Conservation (phyloP, 2,329 filamentous ascomycete genomes). For the Capronia americana region DNA sequence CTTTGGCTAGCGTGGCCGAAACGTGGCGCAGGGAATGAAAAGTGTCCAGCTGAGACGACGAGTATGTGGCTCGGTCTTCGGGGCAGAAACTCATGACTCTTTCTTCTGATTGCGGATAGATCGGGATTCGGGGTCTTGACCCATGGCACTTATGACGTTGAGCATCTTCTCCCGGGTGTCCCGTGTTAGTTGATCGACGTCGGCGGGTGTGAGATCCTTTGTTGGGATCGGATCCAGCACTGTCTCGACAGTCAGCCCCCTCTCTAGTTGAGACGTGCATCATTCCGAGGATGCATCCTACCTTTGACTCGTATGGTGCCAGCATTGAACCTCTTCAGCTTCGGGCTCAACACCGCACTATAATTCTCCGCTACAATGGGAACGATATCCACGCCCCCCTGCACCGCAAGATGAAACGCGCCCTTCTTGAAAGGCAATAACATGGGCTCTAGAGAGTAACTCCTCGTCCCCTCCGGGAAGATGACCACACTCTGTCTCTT, state of each 20-base stretch:
- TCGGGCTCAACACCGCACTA: conserved; percentile 71
- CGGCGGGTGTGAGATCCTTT: conserved; percentile 71
- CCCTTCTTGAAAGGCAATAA: conserved; percentile 99
- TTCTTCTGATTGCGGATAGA: conserved; percentile 24
- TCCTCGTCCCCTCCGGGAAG: conserved; percentile 82
- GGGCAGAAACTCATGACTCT: conserved; percentile 12
- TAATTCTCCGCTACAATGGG: conserved; percentile 84
- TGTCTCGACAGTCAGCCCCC: conserved; percentile 44
- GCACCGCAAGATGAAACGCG: conserved; percentile 92
- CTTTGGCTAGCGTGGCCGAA: neutral
- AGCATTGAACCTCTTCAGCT: conserved; percentile 68
- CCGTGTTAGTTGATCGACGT: conserved; percentile 76
- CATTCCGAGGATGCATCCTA: conserved; percentile 47
- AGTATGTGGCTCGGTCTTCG: too few species aligned
- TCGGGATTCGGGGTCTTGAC: conserved; percentile 31
- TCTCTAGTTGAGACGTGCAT: neutral
- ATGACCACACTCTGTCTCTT: conserved; percentile 67
- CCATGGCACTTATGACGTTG: conserved; percentile 57
- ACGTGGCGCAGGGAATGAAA: neutral
- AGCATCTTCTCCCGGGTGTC: conserved; percentile 78
- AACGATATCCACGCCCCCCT: conserved; percentile 91
- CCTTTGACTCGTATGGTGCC: conserved; percentile 78
- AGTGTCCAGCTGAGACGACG: neutral
- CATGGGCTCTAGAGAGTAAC: conserved; percentile 79
- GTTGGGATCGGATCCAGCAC: conserved; percentile 84